Evolutionary conservation across 2,329 filamentous ascomycete genomes (phyloP), one percentile per base, ranked within the genome.

Genomic region (Fusarium goolgardi): DNA sequence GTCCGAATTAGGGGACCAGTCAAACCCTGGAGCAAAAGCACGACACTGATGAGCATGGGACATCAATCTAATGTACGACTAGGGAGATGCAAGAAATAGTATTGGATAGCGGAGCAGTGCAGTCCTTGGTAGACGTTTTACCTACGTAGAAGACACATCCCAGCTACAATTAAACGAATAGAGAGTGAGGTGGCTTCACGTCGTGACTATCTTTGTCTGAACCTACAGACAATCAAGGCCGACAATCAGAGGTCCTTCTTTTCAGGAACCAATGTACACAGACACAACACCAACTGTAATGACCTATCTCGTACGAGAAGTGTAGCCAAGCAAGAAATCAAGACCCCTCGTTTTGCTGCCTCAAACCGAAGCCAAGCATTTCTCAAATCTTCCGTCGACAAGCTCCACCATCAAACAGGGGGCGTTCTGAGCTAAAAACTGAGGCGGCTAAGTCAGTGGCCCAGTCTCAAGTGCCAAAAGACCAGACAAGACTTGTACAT

Each of bases 341-440:
- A 45, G 63, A 67, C 67, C 67, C 67, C 66, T 66, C 61, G 49
- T 55, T 51, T 47, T 43, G 39, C 52, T 64, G 29, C 52, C 32
- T 54, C 46, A 58, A 68, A 47, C 62, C 63, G 11, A 59, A 63
- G 61, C 62, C 66, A 69, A 69, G 66, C 62, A 64, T 65, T 70
- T 61, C 45, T 59, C 56, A 44, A 43, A 35, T 39, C 55, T 63
- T 57, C 67, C 65, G 58, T 65, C 34, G 44, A 61, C 45, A 61
- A 39, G 65, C 45, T 73, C 71, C 71, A 73, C 71, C 40, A 37
- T 41, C 40, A 70, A 65, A 67, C 71, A 70, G 60, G 71, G 71
- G 45, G 34, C 18, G 18, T n/a, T 18, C 31, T 52, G 41, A 32
- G 29, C 60, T 32, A 56, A 59, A 56, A 59, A 66, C 47, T 52